phyloP scores from a whole-genome alignment of 148 eudicot species.

The Dianthus caryophyllus region DNA sequence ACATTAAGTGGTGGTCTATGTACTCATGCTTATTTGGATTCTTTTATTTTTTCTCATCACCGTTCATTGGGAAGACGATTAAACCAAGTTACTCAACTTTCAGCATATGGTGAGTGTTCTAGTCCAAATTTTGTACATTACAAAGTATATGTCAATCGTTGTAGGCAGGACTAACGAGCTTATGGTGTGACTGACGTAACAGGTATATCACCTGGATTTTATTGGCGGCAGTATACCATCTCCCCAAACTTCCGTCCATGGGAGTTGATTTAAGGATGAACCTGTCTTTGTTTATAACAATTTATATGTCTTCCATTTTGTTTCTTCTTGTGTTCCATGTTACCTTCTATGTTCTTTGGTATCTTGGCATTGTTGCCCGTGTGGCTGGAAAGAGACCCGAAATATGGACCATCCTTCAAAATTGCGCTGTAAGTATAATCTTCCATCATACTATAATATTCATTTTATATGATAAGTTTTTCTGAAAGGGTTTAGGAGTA shows the following conservation, averaged over 20 bases:
- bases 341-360: constrained; percentile 90
- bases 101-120: constrained; percentile 71
- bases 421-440: constrained; percentile 81
- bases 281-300: constrained; percentile 88
- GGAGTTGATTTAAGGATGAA: constrained; percentile 99
- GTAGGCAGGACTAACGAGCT: constrained; percentile 6
- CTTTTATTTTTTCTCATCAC: constrained; percentile 98
- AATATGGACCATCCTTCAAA: constrained; percentile 81
- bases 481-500: no score
- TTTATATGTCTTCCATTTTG: constrained; percentile 72
- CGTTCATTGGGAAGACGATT: constrained; percentile 89
- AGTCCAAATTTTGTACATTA: neutral
- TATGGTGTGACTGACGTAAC: constrained; percentile 13
- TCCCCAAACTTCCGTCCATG: constrained; percentile 97
- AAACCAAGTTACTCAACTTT: constrained; percentile 97
- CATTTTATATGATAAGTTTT: no score
- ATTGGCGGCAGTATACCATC: constrained; percentile 91
- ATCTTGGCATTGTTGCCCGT: constrained; percentile 93
- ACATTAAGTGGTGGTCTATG: constrained; percentile 99
- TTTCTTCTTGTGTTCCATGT: constrained; percentile 92
- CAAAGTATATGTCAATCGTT: neutral
- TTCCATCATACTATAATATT: neutral
- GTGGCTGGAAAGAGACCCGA: constrained; percentile 90
- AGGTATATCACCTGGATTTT: constrained; percentile 97
- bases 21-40: constrained; percentile 85